These are phyloP conservation scores for Plasmodium chabaudi DNA, from an alignment of 169 alveolate species.

Conservation along the genomic window DNA sequence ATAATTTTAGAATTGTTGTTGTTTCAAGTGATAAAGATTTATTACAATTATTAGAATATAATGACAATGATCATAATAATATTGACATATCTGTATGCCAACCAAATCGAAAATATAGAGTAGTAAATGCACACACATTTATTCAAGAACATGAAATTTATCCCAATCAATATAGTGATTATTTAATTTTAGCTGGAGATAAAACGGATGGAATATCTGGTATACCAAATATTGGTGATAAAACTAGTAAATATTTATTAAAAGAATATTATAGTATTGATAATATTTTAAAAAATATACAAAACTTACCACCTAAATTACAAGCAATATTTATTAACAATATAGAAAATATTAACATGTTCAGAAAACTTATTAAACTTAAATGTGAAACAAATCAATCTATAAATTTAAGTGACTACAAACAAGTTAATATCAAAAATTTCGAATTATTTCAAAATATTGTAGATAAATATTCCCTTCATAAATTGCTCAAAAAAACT, in stretches of 20 bases:
- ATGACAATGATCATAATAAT: constrained; percentile 77
- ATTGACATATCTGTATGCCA: constrained; percentile 80
- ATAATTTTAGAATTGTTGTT: constrained; percentile 77
- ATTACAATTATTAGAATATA: constrained; percentile 78
- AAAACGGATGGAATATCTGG: constrained; percentile 86
- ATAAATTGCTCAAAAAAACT: constrained; percentile 38
- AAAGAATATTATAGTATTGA: constrained; percentile 79
- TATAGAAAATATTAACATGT: constrained; percentile 49
- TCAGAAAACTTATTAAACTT: constrained; percentile 78
- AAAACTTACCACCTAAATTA: constrained; percentile 32
- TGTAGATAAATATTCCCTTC: constrained; percentile 64
- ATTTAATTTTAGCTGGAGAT: constrained; percentile 85
- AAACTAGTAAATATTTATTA: constrained; percentile 83
- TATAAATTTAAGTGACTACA: constrained; percentile 36
- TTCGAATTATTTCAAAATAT: constrained; percentile 39
- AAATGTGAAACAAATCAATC: constrained; percentile 76
- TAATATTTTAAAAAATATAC: constrained; percentile 39
- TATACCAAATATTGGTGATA: constrained; percentile 85
- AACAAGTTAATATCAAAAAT: constrained; percentile 40
- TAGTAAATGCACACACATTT: constrained; percentile 80
- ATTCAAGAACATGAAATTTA: constrained; percentile 79
- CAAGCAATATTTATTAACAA: constrained; percentile 34
- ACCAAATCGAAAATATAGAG: constrained; percentile 84
- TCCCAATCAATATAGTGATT: constrained; percentile 78
- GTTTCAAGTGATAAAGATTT: constrained; percentile 86